These are phyloP conservation scores for Saccharomycopsis javanensis DNA, from an alignment of 805 yeast genomes.

Conservation along the genomic window DNA sequence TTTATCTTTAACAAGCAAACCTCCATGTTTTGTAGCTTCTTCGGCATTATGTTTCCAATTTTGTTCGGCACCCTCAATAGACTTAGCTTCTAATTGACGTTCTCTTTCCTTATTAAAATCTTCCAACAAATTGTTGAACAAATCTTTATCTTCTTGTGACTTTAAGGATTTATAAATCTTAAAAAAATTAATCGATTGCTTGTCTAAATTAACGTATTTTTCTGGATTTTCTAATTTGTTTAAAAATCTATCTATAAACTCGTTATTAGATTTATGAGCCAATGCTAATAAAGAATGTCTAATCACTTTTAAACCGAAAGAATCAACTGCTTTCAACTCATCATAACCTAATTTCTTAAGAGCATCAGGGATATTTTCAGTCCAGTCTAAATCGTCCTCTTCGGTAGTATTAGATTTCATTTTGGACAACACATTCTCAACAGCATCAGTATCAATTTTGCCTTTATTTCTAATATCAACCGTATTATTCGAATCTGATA, in stretches of 20 bases:
- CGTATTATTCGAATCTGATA: background rate
- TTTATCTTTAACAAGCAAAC: slow-evolving; percentile 39
- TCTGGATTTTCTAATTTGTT: slow-evolving; percentile 10
- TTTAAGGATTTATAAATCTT: slow-evolving; percentile 49
- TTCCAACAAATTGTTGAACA: slow-evolving; percentile 61
- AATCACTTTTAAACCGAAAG: slow-evolving; percentile 70
- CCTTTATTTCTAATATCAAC: background rate
- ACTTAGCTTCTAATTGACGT: slow-evolving; percentile 60
- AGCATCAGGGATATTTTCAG: slow-evolving; percentile 27
- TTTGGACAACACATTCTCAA: background rate
- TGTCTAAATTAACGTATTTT: slow-evolving; percentile 19
- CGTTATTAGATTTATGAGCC: slow-evolving; percentile 22
- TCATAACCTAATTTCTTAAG: slow-evolving; percentile 47
- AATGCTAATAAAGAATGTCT: slow-evolving; percentile 62
- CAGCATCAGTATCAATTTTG: background rate
- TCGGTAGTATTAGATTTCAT: background rate
- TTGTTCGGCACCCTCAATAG: slow-evolving; percentile 75
- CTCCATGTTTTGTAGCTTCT: slow-evolving; percentile 50
- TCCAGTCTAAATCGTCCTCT: background rate
- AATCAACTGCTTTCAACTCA: slow-evolving; percentile 54
- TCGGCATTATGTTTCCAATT: slow-evolving; percentile 85
- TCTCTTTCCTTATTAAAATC: slow-evolving; percentile 69
- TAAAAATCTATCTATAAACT: slow-evolving; percentile 10
- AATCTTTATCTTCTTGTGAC: slow-evolving; percentile 35
- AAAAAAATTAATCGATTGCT: slow-evolving; percentile 46